Percentiles rank a stretch among this genome's conserved stretches.
These are phyloP conservation scores for Nigrograna mackinnonii DNA, from an alignment of 2,329 filamentous ascomycete species.

Conservation along the genomic window DNA sequence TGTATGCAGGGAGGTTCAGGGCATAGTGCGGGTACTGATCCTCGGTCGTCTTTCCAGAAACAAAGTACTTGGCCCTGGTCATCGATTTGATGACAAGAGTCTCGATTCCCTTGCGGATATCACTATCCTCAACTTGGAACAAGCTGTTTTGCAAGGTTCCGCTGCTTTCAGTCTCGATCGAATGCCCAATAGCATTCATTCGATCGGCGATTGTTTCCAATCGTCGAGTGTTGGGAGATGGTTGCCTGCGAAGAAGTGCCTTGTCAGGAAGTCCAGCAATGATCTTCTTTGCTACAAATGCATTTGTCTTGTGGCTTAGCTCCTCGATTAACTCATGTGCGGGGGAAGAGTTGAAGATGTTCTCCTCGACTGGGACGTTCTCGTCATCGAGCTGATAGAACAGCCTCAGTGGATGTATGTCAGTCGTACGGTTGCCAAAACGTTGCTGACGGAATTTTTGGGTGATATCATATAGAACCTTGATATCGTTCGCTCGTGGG, in stretches of 20 bases:
- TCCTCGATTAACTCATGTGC: conserved; percentile 95
- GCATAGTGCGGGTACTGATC: conserved; percentile 87
- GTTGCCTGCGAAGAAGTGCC: conserved; percentile 86
- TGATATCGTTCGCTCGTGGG: conserved; percentile 74
- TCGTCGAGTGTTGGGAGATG: conserved; percentile 81
- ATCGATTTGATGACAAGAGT: conserved; percentile 93
- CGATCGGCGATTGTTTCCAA: conserved; percentile 89
- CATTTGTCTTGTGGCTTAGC: conserved; percentile 90
- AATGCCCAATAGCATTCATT: conserved; percentile 88
- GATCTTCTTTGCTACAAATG: conserved; percentile 84
- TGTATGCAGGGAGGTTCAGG: conserved; percentile 90
- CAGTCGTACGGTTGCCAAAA: conserved; percentile 73
- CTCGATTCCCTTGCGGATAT: conserved; percentile 97
- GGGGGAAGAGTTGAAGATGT: conserved; percentile 89
- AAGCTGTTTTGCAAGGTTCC: conserved; percentile 91
- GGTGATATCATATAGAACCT: conserved; percentile 77
- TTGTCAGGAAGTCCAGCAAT: conserved; percentile 82
- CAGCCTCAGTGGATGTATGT: conserved; percentile 83
- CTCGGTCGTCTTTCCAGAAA: conserved; percentile 77
- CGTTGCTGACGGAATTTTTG: conserved; percentile 90
- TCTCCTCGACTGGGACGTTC: conserved; percentile 94
- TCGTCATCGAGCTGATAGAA: conserved; percentile 96
- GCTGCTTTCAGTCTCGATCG: conserved; percentile 87
- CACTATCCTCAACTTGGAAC: conserved; percentile 87
- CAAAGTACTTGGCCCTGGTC: conserved; percentile 94